These are phyloP conservation scores for Phytopythium oedochilum DNA, from an alignment of 352 stramenopile genomes.

Conservation along the genomic window DNA sequence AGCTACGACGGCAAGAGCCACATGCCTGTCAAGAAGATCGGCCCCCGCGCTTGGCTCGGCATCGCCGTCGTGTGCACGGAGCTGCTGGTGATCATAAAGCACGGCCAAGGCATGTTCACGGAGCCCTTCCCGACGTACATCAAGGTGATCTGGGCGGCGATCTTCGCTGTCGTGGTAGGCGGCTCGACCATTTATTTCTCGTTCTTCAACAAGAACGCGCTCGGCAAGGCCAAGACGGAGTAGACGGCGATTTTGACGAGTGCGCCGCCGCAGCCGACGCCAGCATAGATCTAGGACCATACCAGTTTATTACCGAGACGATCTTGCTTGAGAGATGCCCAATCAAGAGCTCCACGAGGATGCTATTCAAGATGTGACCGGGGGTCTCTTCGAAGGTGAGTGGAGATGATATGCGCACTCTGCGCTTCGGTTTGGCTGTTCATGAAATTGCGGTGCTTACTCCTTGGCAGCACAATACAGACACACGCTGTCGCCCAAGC, in stretches of 20 bases:
- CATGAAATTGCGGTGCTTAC: neutral
- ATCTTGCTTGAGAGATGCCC: neutral
- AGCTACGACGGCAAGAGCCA: constrained; percentile 42
- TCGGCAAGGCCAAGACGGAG: constrained; percentile 18
- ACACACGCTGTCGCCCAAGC: neutral
- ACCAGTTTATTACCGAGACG: neutral
- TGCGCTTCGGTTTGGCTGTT: neutral
- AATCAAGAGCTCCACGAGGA: neutral
- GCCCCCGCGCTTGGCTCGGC: constrained; percentile 76
- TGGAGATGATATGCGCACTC: neutral
- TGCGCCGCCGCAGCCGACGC: neutral
- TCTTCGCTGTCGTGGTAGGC: constrained; percentile 67
- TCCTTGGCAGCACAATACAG: neutral
- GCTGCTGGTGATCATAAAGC: constrained; percentile 80
- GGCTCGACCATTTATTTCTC: constrained; percentile 85
- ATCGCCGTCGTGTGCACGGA: constrained; percentile 75
- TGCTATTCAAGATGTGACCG: neutral
- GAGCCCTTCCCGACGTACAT: constrained; percentile 75
- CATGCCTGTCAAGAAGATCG: constrained; percentile 75
- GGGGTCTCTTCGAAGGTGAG: no score
- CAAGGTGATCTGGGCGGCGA: constrained; percentile 76
- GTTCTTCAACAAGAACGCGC: constrained; percentile 47
- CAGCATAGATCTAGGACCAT: neutral
- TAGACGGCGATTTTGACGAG: neutral
- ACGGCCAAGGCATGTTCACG: constrained; percentile 86